Evolutionary conservation across 208 protist genomes (phyloP), one percentile per base, ranked within the genome.

Genomic region (Acanthamoeba divionensis): DNA sequence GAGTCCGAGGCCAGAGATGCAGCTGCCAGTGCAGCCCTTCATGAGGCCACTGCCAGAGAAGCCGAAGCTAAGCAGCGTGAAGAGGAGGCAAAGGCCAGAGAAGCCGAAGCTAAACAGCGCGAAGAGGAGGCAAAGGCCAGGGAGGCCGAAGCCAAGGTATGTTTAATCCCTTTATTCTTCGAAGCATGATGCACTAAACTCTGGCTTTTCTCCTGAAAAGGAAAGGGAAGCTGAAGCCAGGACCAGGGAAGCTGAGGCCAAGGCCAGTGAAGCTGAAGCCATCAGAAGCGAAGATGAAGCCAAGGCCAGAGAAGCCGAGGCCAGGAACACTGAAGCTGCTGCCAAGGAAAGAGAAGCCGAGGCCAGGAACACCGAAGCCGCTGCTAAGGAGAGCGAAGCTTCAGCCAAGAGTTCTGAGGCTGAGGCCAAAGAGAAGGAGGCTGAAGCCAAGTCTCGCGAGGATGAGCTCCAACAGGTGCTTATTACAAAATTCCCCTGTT

Each of bases 11-110:
- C 75, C 8, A 48, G 75, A 33, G 44, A 57, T 36, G 36, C 41
- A 12, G 75, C 60, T 18, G 75, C 75, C 48, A 55, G 52, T 1
- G 75, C 38, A 38, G 75, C 75, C 52, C 75, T 85, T 4, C 45
- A 41, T 10, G 75, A 29, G 5, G 75, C 75, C 10, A 85, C 45
- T 2, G 75, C 75, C 24, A 48, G 48, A 38, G 75, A 85, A 55
- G 75, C 75, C 0, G 75, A 85, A 13, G 75, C 75, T 36, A 85
- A 85, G 75, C 24, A 38, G 18, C 45, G 75, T 38, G 75, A 85
- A 29, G 75, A 48, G 33, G 75, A 85, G 21, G 75, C 75, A 29
- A 80, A 80, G 69, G 52, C 24, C 21, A 48, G 75, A 29, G 45
- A 57, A n/a, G 75, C 75, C 5, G 75, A 85, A 38, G 69, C 69